Conservation (phyloP, 306 rosid species). For the Vigna reflexopilosa region DNA sequence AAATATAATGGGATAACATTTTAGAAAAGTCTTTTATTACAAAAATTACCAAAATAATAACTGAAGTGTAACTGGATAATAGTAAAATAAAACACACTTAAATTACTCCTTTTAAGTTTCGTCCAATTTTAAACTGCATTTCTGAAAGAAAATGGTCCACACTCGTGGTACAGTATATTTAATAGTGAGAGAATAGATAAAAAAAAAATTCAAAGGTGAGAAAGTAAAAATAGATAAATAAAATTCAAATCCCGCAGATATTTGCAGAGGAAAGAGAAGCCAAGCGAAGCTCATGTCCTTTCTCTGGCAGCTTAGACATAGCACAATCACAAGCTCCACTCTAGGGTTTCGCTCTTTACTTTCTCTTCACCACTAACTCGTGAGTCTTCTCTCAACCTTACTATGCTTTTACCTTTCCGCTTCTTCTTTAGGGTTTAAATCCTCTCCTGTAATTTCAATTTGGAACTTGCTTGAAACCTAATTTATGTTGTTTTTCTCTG, state of each 20-base stretch:
- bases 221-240: background rate
- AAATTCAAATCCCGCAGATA: background rate
- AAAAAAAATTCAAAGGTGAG: background rate
- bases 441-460: constrained; percentile 6
- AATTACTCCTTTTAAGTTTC: too few species aligned
- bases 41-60: too few species aligned
- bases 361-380: constrained; percentile 30
- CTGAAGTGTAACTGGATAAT: too few species aligned
- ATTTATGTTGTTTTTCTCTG: background rate
- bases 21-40: too few species aligned
- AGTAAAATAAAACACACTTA: too few species aligned
- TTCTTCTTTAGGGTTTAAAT: constrained; percentile 33
- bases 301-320: constrained; percentile 33
- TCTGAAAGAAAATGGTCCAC: too few species aligned
- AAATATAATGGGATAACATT: too few species aligned
- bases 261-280: constrained; percentile 19
- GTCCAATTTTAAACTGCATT: too few species aligned
- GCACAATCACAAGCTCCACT: background rate
- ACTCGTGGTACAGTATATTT: background rate
- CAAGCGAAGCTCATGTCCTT: background rate
- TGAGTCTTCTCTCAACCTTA: constrained; percentile 42
- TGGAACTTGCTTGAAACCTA: constrained; percentile 13
- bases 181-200: background rate
- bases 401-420: constrained; percentile 5
- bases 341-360: constrained; percentile 47